Conservation (phyloP, 176 grass and related monocot species). For the Pontederia paniculata region DNA sequence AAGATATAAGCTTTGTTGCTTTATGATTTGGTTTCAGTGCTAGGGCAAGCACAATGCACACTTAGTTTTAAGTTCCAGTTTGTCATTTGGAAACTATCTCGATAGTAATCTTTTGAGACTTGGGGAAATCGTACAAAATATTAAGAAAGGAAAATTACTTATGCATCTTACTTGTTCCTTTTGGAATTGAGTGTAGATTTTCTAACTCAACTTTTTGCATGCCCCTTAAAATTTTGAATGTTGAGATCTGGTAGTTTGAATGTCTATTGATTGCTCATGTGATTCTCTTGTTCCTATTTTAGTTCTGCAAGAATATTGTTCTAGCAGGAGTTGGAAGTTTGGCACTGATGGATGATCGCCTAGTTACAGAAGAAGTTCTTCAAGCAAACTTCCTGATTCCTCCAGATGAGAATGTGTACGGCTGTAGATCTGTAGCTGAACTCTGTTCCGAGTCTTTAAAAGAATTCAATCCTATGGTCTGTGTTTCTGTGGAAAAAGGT, state of each 20-base stretch:
- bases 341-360: slow-evolving; percentile 77
- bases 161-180: too few relatives aligned
- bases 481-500: slow-evolving; percentile 62
- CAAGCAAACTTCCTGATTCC: slow-evolving; percentile 75
- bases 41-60: too few relatives aligned
- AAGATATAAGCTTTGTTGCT: too few relatives aligned
- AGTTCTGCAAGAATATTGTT: slow-evolving; percentile 99
- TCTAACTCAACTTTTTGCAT: not conserved
- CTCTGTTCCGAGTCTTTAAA: slow-evolving; percentile 62
- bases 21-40: too few relatives aligned
- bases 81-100: too few relatives aligned
- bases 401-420: slow-evolving; percentile 46
- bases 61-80: too few relatives aligned
- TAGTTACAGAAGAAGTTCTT: slow-evolving; percentile 50
- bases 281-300: slow-evolving; percentile 17
- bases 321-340: slow-evolving; percentile 92
- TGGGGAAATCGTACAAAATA: too few relatives aligned
- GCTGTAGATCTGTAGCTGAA: slow-evolving; percentile 53
- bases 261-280: not conserved
- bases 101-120: too few relatives aligned
- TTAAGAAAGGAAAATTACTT: too few relatives aligned
- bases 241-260: not conserved
- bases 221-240: not conserved
- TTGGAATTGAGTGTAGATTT: too few relatives aligned
- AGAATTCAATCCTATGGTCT: slow-evolving; percentile 96